Evolutionary conservation across 1,284 basidiomycete species (phyloP).

Genomic region (Boletus sp.): DNA sequence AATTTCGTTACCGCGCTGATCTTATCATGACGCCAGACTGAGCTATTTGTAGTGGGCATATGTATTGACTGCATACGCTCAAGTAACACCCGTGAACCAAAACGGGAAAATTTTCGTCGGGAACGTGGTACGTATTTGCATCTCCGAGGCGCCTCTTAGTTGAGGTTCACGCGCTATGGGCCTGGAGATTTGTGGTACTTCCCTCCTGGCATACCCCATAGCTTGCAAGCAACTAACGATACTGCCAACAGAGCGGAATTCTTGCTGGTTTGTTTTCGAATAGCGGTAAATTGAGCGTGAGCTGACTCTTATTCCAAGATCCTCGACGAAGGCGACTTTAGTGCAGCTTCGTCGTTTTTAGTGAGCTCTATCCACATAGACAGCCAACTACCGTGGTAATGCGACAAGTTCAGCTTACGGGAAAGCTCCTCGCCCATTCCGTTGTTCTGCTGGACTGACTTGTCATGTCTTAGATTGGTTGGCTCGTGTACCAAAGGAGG

Average conservation of each 20-base stretch:
- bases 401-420: not conserved
- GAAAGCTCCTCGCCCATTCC: too few relatives aligned
- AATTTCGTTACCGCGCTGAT: not conserved
- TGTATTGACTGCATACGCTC: conserved; percentile 57
- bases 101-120: conserved; percentile 60
- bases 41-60: conserved; percentile 53
- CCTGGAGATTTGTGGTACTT: conserved; percentile 55
- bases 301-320: conserved; percentile 26
- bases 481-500: conserved; percentile 46
- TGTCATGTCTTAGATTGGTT: conserved; percentile 40
- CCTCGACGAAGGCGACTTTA: conserved; percentile 50
- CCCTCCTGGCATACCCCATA: conserved; percentile 40
- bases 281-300: not conserved
- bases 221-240: conserved; percentile 46
- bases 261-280: conserved; percentile 33
- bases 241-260: conserved; percentile 49
- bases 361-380: conserved; percentile 20
- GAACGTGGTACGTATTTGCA: conserved; percentile 42
- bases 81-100: conserved; percentile 57
- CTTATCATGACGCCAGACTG: not conserved
- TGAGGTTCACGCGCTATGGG: conserved; percentile 20
- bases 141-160: not conserved
- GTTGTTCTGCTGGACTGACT: not conserved
- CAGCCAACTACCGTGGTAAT: not conserved
- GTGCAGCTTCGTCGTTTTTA: conserved; percentile 51